Conservation (phyloP, 495 filamentous ascomycete genomes). For the Trichoderma erinaceum region DNA sequence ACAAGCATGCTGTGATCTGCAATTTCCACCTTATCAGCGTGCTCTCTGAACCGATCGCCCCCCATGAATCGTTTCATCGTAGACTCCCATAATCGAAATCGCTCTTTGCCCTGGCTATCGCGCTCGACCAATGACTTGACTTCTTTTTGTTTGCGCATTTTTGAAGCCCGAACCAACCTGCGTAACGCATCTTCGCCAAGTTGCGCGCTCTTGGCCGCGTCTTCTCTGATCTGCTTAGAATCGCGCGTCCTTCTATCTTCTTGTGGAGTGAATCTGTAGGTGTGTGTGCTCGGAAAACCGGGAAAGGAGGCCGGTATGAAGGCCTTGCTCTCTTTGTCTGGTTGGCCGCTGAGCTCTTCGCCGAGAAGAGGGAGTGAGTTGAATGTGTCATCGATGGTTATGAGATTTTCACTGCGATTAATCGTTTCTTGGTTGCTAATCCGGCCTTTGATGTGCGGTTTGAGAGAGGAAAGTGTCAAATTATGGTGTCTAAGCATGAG, state of each 20-base stretch:
- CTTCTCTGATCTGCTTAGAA: slow-evolving; percentile 36
- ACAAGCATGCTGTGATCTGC: slow-evolving; percentile 47
- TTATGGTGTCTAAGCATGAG: slow-evolving; percentile 30
- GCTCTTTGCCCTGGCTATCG: slow-evolving; percentile 28
- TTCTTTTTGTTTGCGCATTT: slow-evolving; percentile 45
- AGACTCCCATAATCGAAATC: slow-evolving; percentile 38
- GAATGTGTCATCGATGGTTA: slow-evolving; percentile 24
- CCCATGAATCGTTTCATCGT: slow-evolving; percentile 38
- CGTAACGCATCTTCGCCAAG: slow-evolving; percentile 41
- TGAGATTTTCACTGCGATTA: slow-evolving; percentile 28
- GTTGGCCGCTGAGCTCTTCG: slow-evolving; percentile 35
- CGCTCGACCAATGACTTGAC: slow-evolving; percentile 34
- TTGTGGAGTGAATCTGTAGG: slow-evolving; percentile 39
- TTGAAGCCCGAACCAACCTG: slow-evolving; percentile 39
- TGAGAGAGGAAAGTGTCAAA: slow-evolving; percentile 29
- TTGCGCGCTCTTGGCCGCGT: slow-evolving; percentile 40
- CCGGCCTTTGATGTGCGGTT: slow-evolving; percentile 37
- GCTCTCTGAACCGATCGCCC: slow-evolving; percentile 49
- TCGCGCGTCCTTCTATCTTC: slow-evolving; percentile 29
- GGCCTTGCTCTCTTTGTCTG: slow-evolving; percentile 34
- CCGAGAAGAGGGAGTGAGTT: slow-evolving; percentile 34
- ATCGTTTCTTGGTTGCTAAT: slow-evolving; percentile 28
- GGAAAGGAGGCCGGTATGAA: slow-evolving; percentile 42
- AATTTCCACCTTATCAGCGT: slow-evolving; percentile 33
- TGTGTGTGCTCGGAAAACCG: slow-evolving; percentile 39